phyloP scores from a whole-genome alignment of 169 alveolate genomes.

The Plasmodium knowlesi region DNA sequence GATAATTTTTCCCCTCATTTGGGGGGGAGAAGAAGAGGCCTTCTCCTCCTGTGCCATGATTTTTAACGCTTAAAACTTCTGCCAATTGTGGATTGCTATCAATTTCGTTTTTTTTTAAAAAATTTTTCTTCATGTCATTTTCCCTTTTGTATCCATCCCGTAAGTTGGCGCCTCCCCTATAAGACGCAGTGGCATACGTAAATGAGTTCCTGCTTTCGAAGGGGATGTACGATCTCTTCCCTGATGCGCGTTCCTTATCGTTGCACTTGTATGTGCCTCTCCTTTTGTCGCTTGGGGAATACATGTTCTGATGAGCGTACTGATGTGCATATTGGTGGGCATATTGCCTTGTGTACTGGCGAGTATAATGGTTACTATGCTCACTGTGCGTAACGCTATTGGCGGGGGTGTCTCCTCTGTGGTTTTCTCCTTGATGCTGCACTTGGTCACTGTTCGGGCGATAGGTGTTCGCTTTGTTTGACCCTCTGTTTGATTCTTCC shows the following conservation, averaged over 20 bases:
- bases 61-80: background rate
- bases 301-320: background rate
- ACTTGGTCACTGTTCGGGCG: background rate
- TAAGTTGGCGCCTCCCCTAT: background rate
- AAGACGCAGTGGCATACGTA: background rate
- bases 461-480: background rate
- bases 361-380: background rate
- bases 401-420: background rate
- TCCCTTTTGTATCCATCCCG: background rate
- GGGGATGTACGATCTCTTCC: background rate
- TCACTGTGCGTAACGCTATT: background rate
- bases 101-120: background rate
- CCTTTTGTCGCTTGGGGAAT: background rate
- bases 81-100: background rate
- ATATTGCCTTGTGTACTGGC: background rate
- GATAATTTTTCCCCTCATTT: background rate
- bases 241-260: background rate
- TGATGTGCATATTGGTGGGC: background rate
- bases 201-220: slow-evolving; percentile 3
- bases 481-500: background rate
- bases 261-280: background rate
- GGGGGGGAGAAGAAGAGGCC: background rate
- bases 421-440: background rate
- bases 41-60: background rate
- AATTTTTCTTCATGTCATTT: background rate